Conservation (phyloP, 2,329 filamentous ascomycete species). For the Polychaeton citri region DNA sequence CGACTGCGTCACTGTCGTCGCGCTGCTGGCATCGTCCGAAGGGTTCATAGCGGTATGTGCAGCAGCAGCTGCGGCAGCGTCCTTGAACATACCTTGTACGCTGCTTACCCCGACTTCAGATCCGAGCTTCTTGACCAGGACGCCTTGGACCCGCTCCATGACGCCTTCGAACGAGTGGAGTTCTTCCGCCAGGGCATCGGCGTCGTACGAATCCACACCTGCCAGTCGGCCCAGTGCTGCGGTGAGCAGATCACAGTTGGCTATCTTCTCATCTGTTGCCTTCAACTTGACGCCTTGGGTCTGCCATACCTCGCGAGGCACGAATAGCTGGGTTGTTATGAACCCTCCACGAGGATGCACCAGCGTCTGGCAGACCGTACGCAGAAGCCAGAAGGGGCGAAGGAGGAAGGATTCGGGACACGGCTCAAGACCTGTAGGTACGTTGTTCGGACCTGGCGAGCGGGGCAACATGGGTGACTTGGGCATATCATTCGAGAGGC, state of each 20-base stretch:
- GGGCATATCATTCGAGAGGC: constrained; percentile 8
- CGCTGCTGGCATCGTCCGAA: constrained; percentile 18
- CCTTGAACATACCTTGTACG: constrained; percentile 60
- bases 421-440: constrained; percentile 71
- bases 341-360: constrained; percentile 87
- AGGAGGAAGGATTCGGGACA: constrained; percentile 81
- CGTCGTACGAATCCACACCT: constrained; percentile 75
- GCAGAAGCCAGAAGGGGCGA: constrained; percentile 97
- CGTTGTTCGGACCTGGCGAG: constrained; percentile 31
- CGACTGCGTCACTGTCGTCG: constrained; percentile 19
- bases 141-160: constrained; percentile 70
- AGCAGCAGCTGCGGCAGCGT: constrained; percentile 32
- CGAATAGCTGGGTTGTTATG: constrained; percentile 78
- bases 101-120: constrained; percentile 79
- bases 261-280: constrained; percentile 82
- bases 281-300: constrained; percentile 90
- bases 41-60: constrained; percentile 8
- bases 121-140: constrained; percentile 73
- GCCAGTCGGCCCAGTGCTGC: constrained; percentile 61
- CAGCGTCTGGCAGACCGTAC: constrained; percentile 82
- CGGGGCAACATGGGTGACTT: constrained; percentile 16
- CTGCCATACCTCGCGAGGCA: constrained; percentile 84
- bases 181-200: constrained; percentile 82
- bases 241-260: constrained; percentile 81
- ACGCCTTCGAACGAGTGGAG: constrained; percentile 81